A percentile compares a stretch with the other conserved stretches of the same genome.
These are phyloP conservation scores for Aspergillus sp. DNA, from an alignment of 2,329 filamentous ascomycete genomes.

Conservation along the genomic window DNA sequence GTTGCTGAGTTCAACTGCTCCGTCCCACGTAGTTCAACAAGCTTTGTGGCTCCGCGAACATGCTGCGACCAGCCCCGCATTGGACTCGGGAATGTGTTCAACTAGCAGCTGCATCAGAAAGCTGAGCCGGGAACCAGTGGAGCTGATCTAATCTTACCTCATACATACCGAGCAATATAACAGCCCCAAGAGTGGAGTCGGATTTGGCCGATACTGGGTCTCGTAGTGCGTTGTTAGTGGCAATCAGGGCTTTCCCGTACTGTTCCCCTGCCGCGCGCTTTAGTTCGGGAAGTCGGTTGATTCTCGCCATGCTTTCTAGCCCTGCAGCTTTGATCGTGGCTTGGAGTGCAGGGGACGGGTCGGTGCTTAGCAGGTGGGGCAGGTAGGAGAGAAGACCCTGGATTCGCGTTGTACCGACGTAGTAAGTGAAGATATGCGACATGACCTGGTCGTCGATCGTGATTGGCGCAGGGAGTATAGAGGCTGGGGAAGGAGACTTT, in stretches of 20 bases:
- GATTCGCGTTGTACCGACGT: background rate
- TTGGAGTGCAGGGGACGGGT: slow-evolving; percentile 6
- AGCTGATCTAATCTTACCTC: slow-evolving; percentile 4
- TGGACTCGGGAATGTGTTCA: too few relatives aligned
- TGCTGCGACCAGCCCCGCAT: background rate
- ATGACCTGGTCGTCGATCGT: slow-evolving; percentile 10
- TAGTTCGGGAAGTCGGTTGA: background rate
- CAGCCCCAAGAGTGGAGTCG: slow-evolving; percentile 10
- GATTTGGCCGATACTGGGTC: slow-evolving; percentile 9
- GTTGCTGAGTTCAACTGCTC: background rate
- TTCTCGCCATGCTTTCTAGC: slow-evolving; percentile 12
- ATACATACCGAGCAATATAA: slow-evolving; percentile 13
- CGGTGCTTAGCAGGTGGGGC: slow-evolving; percentile 5
- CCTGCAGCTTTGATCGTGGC: slow-evolving; percentile 13
- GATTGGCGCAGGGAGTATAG: background rate
- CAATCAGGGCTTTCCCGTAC: slow-evolving; percentile 11
- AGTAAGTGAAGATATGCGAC: slow-evolving; percentile 11
- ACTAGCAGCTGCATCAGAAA: too few relatives aligned
- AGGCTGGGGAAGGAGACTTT: too few relatives aligned
- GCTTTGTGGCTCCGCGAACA: background rate
- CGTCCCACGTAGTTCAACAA: background rate
- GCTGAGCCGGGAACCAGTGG: too few relatives aligned
- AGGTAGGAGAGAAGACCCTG: slow-evolving; percentile 4
- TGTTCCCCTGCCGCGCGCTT: slow-evolving; percentile 5
- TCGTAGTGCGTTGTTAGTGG: slow-evolving; percentile 11